Evolutionary conservation across 441 rosid genomes (phyloP), one percentile per base, ranked within the genome.

Genomic region (Breynia disticha): DNA sequence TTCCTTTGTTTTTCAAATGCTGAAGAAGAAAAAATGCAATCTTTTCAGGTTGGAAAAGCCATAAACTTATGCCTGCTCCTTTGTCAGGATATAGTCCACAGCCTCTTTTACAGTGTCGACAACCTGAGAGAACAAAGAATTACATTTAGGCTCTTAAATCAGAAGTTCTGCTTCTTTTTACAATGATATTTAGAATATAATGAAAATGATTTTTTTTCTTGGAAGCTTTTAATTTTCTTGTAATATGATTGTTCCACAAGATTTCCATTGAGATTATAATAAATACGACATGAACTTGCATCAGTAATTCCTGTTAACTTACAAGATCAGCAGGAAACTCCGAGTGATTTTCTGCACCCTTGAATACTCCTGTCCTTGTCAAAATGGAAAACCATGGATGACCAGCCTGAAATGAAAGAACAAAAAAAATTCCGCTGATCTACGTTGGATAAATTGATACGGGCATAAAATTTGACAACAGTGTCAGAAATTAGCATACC

Each of bases 301-400:
- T 9, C 35, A 28, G 5, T 28, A 28, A 9, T 28, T 28, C 8
- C 35, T 28, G 41, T 39, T 54, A 38, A 46, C 77, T 11, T 67
- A 84, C 90, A 82, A 82, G 46, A 81, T 84, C 86, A 9, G 90
- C 94, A 0, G 84, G 84, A 71, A 82, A 82, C 49, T 76, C 75
- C 0, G 60, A 0, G 60, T 77, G 77, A 60, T 86, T 86, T 52
- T 59, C 71, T 65, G 72, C 68, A 60, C 94, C 91, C 73, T 73
- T 82, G 72, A 90, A 86, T 52, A 82, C 91, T 20, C 97, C 94
- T 1, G 83, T 84, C 75, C 94, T 84, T 1, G 94, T 90, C 76
- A 84, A 69, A 55, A 86, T 84, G 43, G 97, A 80, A 76, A 86
- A 90, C 94, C 97, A 86, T 9, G 81, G 97, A 28, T 55, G 69